Conservation (phyloP, 2,329 filamentous ascomycete species). For the Furcasterigmium furcatum region DNA sequence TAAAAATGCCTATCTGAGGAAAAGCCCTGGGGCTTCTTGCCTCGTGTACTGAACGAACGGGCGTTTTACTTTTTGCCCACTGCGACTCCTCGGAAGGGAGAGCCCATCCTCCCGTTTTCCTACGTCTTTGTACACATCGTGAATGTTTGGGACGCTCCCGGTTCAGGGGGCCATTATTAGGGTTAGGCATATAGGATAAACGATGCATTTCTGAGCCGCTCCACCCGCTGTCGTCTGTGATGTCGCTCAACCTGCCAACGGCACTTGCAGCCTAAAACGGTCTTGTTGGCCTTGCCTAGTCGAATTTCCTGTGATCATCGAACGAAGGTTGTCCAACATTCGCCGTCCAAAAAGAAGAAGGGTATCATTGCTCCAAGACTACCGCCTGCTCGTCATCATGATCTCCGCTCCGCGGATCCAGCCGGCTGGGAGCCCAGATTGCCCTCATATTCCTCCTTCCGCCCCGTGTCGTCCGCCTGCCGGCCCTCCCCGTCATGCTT, state of each 20-base stretch:
- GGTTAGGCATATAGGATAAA: neutral
- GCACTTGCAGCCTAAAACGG: no score
- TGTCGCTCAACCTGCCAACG: no score
- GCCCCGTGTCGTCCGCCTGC: constrained; percentile 21
- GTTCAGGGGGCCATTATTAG: neutral
- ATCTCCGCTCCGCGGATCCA: neutral
- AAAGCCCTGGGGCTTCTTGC: no score
- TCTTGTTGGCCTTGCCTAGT: no score
- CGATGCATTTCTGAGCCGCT: neutral
- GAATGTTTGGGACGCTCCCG: neutral
- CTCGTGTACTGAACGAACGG: neutral
- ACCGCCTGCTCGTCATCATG: neutral
- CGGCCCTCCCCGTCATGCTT: constrained; percentile 15
- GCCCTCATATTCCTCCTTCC: constrained; percentile 19
- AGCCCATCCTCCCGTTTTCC: neutral
- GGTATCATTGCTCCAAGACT: constrained; percentile 1
- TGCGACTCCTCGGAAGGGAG: no score
- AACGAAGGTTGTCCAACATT: no score
- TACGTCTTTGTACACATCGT: neutral
- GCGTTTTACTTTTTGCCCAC: neutral
- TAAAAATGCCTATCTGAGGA: no score
- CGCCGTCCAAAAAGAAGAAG: no score
- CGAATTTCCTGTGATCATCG: no score
- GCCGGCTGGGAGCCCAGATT: constrained; percentile 11
- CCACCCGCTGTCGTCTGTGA: no score